Conservation (phyloP, 169 alveolate species). For the Plasmodium inui region DNA sequence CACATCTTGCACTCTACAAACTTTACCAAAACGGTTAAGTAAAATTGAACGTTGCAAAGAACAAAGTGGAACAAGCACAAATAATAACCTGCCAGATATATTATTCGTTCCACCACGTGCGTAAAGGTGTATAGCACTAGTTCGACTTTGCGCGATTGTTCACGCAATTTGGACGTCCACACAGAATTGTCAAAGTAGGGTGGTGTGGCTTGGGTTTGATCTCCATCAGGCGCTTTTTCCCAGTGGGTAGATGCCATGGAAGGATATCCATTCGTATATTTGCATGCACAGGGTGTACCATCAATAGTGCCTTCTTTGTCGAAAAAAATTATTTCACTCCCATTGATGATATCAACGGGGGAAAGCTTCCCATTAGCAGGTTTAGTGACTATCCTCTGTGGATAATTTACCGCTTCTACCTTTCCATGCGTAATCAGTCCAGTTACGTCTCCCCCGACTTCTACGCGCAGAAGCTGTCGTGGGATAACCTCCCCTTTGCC, state of each 20-base stretch:
- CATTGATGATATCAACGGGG: neutral
- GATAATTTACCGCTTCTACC: neutral
- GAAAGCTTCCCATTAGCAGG: neutral
- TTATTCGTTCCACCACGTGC: neutral
- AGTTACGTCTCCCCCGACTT: neutral
- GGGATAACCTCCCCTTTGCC: neutral
- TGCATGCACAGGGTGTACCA: neutral
- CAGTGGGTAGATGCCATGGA: neutral
- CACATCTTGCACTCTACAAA: neutral
- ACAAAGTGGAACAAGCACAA: constrained; percentile 7
- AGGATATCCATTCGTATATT: neutral
- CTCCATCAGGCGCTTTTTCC: neutral
- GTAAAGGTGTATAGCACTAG: neutral
- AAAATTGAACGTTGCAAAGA: neutral
- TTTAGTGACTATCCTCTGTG: neutral
- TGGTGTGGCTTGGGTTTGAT: neutral
- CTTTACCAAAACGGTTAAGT: neutral
- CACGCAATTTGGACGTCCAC: neutral
- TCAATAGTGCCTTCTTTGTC: neutral
- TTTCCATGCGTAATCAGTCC: neutral
- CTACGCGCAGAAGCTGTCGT: neutral
- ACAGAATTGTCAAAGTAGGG: neutral
- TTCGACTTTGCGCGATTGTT: neutral
- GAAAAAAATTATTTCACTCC: neutral
- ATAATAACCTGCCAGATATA: neutral